Conservation (phyloP, 2,329 filamentous ascomycete species). For the Arthrobotrys conoides region DNA sequence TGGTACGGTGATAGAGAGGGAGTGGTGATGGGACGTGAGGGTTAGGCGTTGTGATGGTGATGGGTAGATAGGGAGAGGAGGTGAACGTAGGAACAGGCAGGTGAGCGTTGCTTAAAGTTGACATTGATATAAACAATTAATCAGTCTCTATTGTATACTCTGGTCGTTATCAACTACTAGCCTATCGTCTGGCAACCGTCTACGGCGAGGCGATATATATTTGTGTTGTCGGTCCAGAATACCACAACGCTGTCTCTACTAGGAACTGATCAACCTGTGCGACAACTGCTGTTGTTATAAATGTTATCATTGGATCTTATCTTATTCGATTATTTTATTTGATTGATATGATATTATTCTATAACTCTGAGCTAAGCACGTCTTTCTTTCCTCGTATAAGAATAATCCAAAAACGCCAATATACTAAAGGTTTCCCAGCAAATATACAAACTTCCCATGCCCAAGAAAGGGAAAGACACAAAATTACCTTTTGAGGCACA, state of each 20-base stretch:
- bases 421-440: neutral
- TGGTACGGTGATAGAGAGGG: too few relatives aligned
- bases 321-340: neutral
- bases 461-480: neutral
- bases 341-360: constrained; percentile 3
- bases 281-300: neutral
- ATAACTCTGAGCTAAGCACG: constrained; percentile 2
- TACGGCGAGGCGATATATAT: neutral
- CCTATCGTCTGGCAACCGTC: too few relatives aligned
- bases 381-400: neutral
- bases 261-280: too few relatives aligned
- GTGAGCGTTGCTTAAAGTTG: too few relatives aligned
- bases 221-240: constrained; percentile 16
- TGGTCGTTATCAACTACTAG: too few relatives aligned
- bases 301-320: neutral
- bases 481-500: neutral
- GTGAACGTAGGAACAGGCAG: too few relatives aligned
- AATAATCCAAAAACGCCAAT: constrained; percentile 1
- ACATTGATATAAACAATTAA: too few relatives aligned
- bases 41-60: too few relatives aligned
- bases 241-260: neutral
- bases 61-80: too few relatives aligned
- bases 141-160: too few relatives aligned
- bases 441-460: neutral
- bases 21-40: too few relatives aligned